Conservation (phyloP, 2,329 filamentous ascomycete genomes). For the Calonectria hongkongensis region DNA sequence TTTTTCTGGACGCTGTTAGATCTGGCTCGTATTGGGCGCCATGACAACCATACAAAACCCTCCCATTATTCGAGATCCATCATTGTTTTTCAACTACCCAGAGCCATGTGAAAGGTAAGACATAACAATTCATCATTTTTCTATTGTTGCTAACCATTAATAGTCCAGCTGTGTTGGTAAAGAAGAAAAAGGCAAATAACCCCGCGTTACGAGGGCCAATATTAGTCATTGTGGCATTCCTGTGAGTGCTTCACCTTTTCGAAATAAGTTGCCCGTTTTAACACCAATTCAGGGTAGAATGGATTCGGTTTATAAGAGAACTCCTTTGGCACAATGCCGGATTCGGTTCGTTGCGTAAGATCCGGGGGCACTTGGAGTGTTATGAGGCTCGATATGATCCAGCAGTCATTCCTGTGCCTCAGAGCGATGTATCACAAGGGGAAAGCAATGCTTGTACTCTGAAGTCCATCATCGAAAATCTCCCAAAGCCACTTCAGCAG, state of each 20-base stretch:
- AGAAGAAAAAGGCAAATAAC: background rate
- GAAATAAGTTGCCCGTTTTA: background rate
- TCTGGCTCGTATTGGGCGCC: background rate
- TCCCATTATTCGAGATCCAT: background rate
- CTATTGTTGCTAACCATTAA: background rate
- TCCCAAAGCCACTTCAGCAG: conserved; percentile 61
- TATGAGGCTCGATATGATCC: conserved; percentile 69
- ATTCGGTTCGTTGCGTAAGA: conserved; percentile 74
- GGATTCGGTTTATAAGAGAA: conserved; percentile 49
- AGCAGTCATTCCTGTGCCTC: conserved; percentile 66
- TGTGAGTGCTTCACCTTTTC: background rate
- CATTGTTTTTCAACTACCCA: conserved; percentile 28
- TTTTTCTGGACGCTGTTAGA: background rate
- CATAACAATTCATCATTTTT: background rate
- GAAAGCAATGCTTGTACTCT: background rate
- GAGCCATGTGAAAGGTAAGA: conserved; percentile 12
- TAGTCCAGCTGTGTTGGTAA: conserved; percentile 11
- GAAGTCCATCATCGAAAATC: conserved; percentile 13
- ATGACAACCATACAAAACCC: background rate
- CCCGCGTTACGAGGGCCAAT: conserved; percentile 1
- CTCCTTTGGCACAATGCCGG: conserved; percentile 76
- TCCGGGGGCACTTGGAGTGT: conserved; percentile 71
- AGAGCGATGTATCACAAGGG: conserved; percentile 43
- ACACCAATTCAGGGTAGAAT: conserved; percentile 47
- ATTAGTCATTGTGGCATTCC: conserved; percentile 19